A percentile compares a stretch with the other conserved stretches of the same genome.
Evolutionary conservation across 352 stramenopile genomes (phyloP).

Genomic region (Phytophthora chlamydospora): DNA sequence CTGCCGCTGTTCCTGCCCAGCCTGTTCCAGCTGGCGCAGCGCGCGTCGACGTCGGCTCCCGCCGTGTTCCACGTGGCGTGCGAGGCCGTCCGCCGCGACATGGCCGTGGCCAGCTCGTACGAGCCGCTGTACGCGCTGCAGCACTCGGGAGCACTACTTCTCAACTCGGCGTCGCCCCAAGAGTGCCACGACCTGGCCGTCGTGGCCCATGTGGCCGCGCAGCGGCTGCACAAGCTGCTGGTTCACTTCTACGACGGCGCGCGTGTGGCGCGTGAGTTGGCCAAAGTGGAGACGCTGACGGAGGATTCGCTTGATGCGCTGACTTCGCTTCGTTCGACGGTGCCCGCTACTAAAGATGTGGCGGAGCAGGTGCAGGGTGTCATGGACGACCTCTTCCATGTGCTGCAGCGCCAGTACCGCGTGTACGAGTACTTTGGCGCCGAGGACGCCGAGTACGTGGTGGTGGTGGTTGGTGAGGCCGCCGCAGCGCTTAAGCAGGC

Average conservation of each 20-base stretch:
- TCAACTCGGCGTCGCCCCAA: conserved; percentile 72
- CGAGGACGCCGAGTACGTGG: conserved; percentile 66
- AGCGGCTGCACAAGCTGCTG: conserved; percentile 63
- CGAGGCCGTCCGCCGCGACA: conserved; percentile 57
- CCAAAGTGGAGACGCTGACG: conserved; percentile 66
- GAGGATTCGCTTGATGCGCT: conserved; percentile 57
- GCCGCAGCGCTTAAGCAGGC: conserved; percentile 59
- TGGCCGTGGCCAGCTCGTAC: conserved; percentile 66
- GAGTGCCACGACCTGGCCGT: conserved; percentile 84
- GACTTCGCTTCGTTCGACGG: conserved; percentile 26
- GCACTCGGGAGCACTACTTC: conserved; percentile 72
- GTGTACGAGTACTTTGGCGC: conserved; percentile 84
- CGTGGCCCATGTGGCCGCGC: conserved; percentile 72
- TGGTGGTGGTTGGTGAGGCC: conserved; percentile 77
- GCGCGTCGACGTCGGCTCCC: conserved; percentile 21
- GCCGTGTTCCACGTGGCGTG: conserved; percentile 74
- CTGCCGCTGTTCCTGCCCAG: conserved; percentile 78
- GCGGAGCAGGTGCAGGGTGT: conserved; percentile 75
- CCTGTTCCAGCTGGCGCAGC: conserved; percentile 66
- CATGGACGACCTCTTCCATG: conserved; percentile 78
- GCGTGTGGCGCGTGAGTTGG: conserved; percentile 63
- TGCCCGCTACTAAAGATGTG: conserved; percentile 25
- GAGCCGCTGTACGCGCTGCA: conserved; percentile 70
- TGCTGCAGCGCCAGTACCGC: conserved; percentile 79
- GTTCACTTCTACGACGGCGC: conserved; percentile 86